phyloP scores from a whole-genome alignment of 305 asterid genomes.

The Fraxinus albicans region DNA sequence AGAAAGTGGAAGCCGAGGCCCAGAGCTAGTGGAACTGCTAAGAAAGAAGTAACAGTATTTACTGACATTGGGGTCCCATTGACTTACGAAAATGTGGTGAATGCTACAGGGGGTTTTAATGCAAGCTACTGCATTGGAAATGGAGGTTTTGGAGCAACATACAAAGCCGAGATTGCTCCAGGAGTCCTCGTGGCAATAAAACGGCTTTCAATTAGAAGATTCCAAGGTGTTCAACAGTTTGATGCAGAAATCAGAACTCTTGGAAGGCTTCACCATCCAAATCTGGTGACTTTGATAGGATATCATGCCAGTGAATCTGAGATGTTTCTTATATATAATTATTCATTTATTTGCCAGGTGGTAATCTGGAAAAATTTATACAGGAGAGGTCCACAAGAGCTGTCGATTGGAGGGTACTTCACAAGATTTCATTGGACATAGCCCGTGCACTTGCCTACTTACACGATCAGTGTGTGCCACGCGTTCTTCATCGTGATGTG shows the following conservation, averaged over 20 bases:
- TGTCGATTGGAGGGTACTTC: conserved; percentile 48
- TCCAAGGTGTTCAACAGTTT: conserved; percentile 20
- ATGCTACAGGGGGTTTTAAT: conserved; percentile 47
- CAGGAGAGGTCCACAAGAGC: conserved; percentile 52
- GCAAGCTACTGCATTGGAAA: conserved; percentile 53
- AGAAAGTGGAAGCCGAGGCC: conserved; percentile 48
- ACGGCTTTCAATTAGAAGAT: conserved; percentile 43
- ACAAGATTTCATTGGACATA: conserved; percentile 51
- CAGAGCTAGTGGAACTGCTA: conserved; percentile 43
- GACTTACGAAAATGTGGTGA: conserved; percentile 44
- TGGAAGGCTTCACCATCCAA: conserved; percentile 19
- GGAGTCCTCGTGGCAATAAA: conserved; percentile 49
- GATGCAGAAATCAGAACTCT: conserved; percentile 24
- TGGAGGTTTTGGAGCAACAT: conserved; percentile 59
- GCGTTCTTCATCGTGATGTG: conserved; percentile 59
- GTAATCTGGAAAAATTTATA: conserved; percentile 40
- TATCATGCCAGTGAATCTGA: conserved; percentile 25
- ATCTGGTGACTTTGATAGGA: conserved; percentile 22
- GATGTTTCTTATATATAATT: conserved; percentile 21
- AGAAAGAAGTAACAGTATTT: conserved; percentile 51
- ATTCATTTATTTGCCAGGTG: conserved; percentile 24
- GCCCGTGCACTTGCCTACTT: conserved; percentile 57
- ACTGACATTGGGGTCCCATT: conserved; percentile 47
- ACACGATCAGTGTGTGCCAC: conserved; percentile 58
- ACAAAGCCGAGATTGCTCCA: conserved; percentile 53